Evolutionary conservation across 192 early-diverging fungal genomes (phyloP), one percentile per base, ranked within the genome.

Genomic region (Umbelopsis vinacea): DNA sequence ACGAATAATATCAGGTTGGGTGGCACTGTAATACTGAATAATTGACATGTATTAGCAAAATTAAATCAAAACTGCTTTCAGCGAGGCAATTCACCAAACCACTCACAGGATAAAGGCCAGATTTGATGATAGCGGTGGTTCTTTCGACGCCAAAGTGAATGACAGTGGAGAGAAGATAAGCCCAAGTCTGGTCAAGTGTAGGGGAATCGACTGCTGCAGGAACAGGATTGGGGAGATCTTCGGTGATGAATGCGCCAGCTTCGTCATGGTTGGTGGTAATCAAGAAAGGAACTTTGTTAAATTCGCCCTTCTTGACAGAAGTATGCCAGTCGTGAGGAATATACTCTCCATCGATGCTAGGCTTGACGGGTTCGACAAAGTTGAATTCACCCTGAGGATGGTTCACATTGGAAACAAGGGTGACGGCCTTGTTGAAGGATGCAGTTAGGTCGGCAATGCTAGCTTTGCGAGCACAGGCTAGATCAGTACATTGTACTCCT

Each of bases 211-310:
- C 5, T 43, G 40, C 11, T 43, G 40, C 40, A 43, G 40, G 40
- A 43, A 43, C 40, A 43, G 40, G 40, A 12, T 43, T 43, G 40
- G 40, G 40, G 11, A 43, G 40, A 12, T 43, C 40, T 1, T 43
- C 8, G 40, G 40, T 12, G 11, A 81, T 57, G 14, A 76, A 73
- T 8, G 47, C 40, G 6, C 71, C 79, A 6, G 55, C 74, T 14
- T 80, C 79, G 22, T 80, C 70, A 4, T 76, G 26, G 67, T 60
- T 53, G 0, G 60, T 70, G 14, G 74, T 69, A 68, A 71, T 73
- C 67, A 80, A 63, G 68, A 76, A 74, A 38, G 73, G 73, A 46
- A 76, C 79, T 46, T 77, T 76, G 46, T 80, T 76, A 57, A 81
- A 77, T 6, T 40, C 50, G 21, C 81, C 81, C 0, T 57, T 48